Conservation (phyloP, 2,329 filamentous ascomycete species). For the Lasiodiplodia citricola region DNA sequence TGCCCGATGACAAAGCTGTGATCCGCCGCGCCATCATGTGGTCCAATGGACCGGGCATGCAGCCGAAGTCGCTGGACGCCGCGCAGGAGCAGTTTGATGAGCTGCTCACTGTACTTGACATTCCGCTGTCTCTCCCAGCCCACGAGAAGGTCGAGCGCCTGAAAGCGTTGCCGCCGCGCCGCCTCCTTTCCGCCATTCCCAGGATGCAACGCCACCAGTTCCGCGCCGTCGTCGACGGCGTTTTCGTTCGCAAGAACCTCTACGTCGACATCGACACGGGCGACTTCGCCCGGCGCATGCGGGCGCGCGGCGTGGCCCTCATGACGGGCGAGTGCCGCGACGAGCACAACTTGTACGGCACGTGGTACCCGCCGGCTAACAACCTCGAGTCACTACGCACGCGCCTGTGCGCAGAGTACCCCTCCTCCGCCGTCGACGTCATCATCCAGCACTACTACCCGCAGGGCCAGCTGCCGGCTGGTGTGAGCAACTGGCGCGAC, state of each 20-base stretch:
- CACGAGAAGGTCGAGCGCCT: constrained; percentile 55
- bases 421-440: constrained; percentile 48
- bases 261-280: constrained; percentile 56
- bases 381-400: constrained; percentile 49
- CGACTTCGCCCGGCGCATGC: constrained; percentile 53
- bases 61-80: constrained; percentile 55
- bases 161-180: constrained; percentile 44
- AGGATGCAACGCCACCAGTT: constrained; percentile 57
- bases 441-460: constrained; percentile 52
- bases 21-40: constrained; percentile 60
- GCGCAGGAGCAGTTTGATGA: constrained; percentile 60
- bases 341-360: constrained; percentile 59
- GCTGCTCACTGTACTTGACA: constrained; percentile 51
- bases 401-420: constrained; percentile 60
- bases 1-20: constrained; percentile 52
- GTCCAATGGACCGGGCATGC: constrained; percentile 59
- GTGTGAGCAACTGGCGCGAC: constrained; percentile 54
- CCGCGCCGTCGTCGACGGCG: constrained; percentile 57
- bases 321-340: constrained; percentile 61
- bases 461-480: constrained; percentile 42
- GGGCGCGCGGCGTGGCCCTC: constrained; percentile 52
- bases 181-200: constrained; percentile 50
- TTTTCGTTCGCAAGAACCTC: constrained; percentile 53
- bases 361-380: constrained; percentile 55
- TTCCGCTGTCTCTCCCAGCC: constrained; percentile 47